A percentile compares a stretch with the other conserved stretches of the same genome.
Evolutionary conservation across 2,329 filamentous ascomycete genomes (phyloP).

Genomic region (Penicillium sp.): DNA sequence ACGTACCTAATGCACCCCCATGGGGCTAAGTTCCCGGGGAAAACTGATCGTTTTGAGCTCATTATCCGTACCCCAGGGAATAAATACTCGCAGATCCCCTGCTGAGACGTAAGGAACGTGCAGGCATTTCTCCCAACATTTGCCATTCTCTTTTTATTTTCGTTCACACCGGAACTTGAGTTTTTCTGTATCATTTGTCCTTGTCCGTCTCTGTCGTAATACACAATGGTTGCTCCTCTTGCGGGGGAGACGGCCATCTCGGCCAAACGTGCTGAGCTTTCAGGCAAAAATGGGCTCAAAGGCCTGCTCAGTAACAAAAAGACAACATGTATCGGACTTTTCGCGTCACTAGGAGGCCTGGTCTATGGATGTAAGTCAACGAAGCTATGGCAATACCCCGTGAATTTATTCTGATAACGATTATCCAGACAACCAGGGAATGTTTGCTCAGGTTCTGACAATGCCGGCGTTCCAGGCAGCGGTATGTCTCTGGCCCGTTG

Average conservation of each 20-base stretch:
- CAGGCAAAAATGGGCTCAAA: constrained; percentile 46
- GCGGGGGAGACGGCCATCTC: constrained; percentile 29
- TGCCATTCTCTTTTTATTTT: neutral
- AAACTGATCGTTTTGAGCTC: neutral
- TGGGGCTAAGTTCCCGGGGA: constrained; percentile 8
- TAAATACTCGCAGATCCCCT: constrained; percentile 12
- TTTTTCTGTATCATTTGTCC: neutral
- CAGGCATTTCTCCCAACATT: neutral
- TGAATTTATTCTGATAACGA: neutral
- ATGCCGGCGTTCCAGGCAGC: constrained; percentile 50
- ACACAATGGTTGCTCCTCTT: constrained; percentile 16
- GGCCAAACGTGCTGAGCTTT: constrained; percentile 36
- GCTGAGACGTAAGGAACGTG: neutral
- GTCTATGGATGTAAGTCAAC: constrained; percentile 57
- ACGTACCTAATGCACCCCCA: neutral
- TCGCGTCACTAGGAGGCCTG: constrained; percentile 54
- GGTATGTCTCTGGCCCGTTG: constrained; percentile 39
- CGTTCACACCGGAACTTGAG: neutral
- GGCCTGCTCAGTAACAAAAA: constrained; percentile 55
- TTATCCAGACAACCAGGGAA: constrained; percentile 65
- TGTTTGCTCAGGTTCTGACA: constrained; percentile 68
- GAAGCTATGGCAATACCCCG: neutral
- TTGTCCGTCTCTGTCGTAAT: neutral
- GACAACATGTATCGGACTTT: constrained; percentile 57
- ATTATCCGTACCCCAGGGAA: constrained; percentile 9